phyloP scores from a whole-genome alignment of 208 protist species.

The Leishmania turanica region DNA sequence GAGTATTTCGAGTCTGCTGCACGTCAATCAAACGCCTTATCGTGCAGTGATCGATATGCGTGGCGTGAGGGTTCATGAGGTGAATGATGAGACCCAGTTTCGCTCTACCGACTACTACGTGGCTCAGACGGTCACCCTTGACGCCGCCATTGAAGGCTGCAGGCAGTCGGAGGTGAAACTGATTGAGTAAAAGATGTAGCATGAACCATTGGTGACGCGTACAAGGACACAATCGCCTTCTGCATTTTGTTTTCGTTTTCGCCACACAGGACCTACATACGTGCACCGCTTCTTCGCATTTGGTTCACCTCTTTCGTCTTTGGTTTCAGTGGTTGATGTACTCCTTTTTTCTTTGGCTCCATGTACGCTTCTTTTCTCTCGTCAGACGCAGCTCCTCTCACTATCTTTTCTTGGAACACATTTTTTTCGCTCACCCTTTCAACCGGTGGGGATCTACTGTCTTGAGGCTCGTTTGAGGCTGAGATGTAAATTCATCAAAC shows the following conservation, averaged over 20 bases:
- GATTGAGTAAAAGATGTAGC: slow-evolving; percentile 29
- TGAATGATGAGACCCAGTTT: slow-evolving; percentile 72
- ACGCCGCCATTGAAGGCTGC: slow-evolving; percentile 56
- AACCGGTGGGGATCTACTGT: neutral
- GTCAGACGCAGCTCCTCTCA: neutral
- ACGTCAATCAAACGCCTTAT: slow-evolving; percentile 77
- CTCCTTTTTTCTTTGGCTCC: slow-evolving; percentile 14
- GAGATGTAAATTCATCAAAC: slow-evolving; percentile 4
- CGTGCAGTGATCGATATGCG: slow-evolving; percentile 61
- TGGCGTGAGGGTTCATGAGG: slow-evolving; percentile 41
- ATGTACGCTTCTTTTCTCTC: neutral
- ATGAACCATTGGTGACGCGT: neutral
- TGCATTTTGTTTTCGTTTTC: neutral
- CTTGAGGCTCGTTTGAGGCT: neutral
- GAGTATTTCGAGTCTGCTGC: slow-evolving; percentile 74
- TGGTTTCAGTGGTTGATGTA: slow-evolving; percentile 14
- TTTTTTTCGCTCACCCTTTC: slow-evolving; percentile 24
- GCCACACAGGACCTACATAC: neutral
- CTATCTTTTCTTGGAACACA: slow-evolving; percentile 4
- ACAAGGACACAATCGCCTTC: neutral
- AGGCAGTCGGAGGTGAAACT: slow-evolving; percentile 30
- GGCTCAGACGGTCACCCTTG: slow-evolving; percentile 52
- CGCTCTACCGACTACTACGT: slow-evolving; percentile 74
- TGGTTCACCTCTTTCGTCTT: neutral
- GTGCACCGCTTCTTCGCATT: neutral